phyloP scores from a whole-genome alignment of 495 filamentous ascomycete genomes.

The Penicillium malachiteum region DNA sequence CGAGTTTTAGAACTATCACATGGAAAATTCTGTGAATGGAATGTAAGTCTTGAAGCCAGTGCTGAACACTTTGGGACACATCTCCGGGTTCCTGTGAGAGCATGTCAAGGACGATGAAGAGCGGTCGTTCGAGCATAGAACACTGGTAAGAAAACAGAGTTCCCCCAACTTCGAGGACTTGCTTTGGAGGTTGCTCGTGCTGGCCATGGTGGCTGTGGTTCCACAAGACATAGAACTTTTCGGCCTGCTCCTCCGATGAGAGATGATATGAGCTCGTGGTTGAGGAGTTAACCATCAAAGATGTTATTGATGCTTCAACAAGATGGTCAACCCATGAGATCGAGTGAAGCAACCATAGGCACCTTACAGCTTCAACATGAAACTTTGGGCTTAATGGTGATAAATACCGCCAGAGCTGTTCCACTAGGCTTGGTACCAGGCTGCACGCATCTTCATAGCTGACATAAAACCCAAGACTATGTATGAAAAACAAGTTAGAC shows the following conservation, averaged over 20 bases:
- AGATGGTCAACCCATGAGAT: constrained; percentile 55
- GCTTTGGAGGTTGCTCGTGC: constrained; percentile 51
- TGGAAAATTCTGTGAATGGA: constrained; percentile 46
- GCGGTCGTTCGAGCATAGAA: constrained; percentile 74
- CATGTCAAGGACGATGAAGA: constrained; percentile 81
- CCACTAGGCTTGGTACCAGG: constrained; percentile 65
- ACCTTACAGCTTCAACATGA: constrained; percentile 87
- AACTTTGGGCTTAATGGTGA: constrained; percentile 81
- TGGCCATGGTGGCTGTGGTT: constrained; percentile 71
- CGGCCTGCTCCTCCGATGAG: constrained; percentile 37
- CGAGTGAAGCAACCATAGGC: constrained; percentile 79
- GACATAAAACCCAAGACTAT: constrained; percentile 47
- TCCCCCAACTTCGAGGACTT: constrained; percentile 44
- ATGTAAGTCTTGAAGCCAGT: constrained; percentile 77
- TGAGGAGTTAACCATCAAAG: constrained; percentile 60
- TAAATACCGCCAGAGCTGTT: constrained; percentile 73
- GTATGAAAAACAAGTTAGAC: constrained; percentile 60
- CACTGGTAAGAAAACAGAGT: constrained; percentile 38
- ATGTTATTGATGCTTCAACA: constrained; percentile 78
- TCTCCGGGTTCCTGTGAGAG: constrained; percentile 71
- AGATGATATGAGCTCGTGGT: constrained; percentile 23
- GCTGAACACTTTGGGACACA: constrained; percentile 69
- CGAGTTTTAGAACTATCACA: constrained; percentile 40
- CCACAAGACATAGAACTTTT: constrained; percentile 72
- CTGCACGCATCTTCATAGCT: constrained; percentile 58